Percentiles rank a stretch among this genome's conserved stretches.
These are phyloP conservation scores for Colletotrichum sp. DNA, from an alignment of 2,329 filamentous ascomycete species.

Conservation along the genomic window DNA sequence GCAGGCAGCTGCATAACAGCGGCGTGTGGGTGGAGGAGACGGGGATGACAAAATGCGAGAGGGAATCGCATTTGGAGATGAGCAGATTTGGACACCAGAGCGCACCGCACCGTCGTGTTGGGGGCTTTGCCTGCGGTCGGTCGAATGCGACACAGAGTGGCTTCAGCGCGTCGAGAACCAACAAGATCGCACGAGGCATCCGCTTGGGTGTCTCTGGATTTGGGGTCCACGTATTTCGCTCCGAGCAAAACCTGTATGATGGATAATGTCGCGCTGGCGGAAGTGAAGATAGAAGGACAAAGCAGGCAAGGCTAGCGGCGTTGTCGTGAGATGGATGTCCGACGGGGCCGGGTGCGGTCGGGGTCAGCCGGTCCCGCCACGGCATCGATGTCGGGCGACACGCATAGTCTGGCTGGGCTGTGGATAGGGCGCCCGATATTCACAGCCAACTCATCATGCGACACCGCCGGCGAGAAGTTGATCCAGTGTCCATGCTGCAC, in stretches of 20 bases:
- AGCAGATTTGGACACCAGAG: background rate
- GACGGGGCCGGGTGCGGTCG: background rate
- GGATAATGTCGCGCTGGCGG: background rate
- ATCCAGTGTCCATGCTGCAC: background rate
- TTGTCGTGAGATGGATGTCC: background rate
- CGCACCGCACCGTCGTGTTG: background rate
- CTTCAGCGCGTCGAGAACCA: background rate
- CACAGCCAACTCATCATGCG: background rate
- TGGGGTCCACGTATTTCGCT: background rate
- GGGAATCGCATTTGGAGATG: background rate
- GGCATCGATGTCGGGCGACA: background rate
- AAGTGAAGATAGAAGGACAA: background rate
- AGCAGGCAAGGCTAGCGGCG: background rate
- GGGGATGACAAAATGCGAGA: background rate
- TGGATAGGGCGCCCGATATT: background rate
- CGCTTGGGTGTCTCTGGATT: background rate
- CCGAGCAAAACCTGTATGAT: background rate
- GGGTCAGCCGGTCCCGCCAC: background rate
- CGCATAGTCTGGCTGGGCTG: background rate
- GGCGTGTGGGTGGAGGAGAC: background rate
- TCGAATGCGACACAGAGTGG: background rate
- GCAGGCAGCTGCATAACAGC: slow-evolving; percentile 3
- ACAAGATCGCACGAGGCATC: background rate
- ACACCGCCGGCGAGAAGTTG: background rate
- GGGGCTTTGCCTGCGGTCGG: background rate